phyloP scores from a whole-genome alignment of 192 early-diverging fungal genomes.

The Haplosporangium gracile region DNA sequence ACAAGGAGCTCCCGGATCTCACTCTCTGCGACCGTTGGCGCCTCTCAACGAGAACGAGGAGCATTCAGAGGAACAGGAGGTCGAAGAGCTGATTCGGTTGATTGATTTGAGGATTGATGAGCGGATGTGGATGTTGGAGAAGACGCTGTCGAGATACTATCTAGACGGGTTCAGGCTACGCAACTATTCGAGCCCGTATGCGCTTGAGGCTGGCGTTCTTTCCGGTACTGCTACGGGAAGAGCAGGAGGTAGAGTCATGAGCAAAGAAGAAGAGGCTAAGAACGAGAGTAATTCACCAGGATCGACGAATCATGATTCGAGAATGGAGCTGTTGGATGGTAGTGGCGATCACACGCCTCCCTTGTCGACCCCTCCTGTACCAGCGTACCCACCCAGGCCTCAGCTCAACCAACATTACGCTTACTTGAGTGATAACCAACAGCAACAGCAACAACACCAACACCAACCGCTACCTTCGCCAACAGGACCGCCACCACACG shows the following conservation, averaged over 20 bases:
- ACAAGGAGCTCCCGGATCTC: conserved; percentile 31
- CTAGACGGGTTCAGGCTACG: conserved; percentile 50
- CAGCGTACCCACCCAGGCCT: conserved; percentile 28
- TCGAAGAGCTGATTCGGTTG: conserved; percentile 48
- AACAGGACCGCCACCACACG: not conserved
- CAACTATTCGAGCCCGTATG: conserved; percentile 25
- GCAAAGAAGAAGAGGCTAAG: not conserved
- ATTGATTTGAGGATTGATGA: conserved; percentile 51
- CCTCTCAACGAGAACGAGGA: conserved; percentile 17
- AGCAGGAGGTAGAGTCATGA: not conserved
- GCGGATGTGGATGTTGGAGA: conserved; percentile 53
- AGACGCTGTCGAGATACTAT: conserved; percentile 44
- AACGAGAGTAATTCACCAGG: not conserved
- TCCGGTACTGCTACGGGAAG: not conserved
- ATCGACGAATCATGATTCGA: not conserved
- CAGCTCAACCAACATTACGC: conserved; percentile 7
- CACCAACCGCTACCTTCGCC: not conserved
- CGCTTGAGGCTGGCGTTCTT: not conserved
- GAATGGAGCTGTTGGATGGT: conserved; percentile 9
- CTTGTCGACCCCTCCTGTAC: not conserved
- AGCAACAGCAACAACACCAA: not conserved
- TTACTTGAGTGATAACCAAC: not conserved
- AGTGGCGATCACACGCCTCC: not conserved
- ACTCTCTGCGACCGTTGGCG: conserved; percentile 23
- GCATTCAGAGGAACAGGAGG: conserved; percentile 29